Evolutionary conservation across 257 asterid genomes (phyloP), one percentile per base, ranked within the genome.

Genomic region (Haberlea rhodopensis): DNA sequence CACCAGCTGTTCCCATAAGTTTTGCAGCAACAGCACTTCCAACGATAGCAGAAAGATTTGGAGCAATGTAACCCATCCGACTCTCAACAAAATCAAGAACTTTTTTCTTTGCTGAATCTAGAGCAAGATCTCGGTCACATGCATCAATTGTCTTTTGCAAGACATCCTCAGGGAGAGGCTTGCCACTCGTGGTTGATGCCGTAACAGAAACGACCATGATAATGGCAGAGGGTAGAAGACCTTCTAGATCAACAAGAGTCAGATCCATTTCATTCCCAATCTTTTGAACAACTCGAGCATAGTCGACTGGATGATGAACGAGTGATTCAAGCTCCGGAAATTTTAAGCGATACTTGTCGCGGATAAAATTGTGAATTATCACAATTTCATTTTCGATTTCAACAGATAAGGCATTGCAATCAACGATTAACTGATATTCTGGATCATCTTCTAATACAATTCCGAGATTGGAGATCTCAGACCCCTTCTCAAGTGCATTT

Each of bases 1-100:
- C 99, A 49, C 99, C 99, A 24, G 97, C 99, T 60, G 95, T 87
- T 65, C 99, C 99, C 95, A 92, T 86, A 24, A 92, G 91, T 62
- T 92, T 92, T 34, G 99, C 99, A 25, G 99, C 99, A n/a, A n/a
- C n/a, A n/a, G n/a, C n/a, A n/a, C n/a, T n/a, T n/a, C n/a, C n/a
- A n/a, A n/a, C n/a, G n/a, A n/a, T n/a, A n/a, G 97, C 96, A 10
- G 99, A 92, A 53, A 92, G 91, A 80, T 92, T 92, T 5, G 97
- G 99, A 51, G 99, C 97, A 57, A 92, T 92, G 65, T 82, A 89
- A 9, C 97, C 97, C 97, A 92, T 92, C 26, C 97, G 79, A 71
- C 95, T 82, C 90, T 92, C 99, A 45, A 92, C 99, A 75, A 87
- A 92, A 71, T 92, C 95, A 31, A 92, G 95, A 69, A 92, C 97